Conservation (phyloP, 768 basidiomycete genomes). For the Mycena belliarum region DNA sequence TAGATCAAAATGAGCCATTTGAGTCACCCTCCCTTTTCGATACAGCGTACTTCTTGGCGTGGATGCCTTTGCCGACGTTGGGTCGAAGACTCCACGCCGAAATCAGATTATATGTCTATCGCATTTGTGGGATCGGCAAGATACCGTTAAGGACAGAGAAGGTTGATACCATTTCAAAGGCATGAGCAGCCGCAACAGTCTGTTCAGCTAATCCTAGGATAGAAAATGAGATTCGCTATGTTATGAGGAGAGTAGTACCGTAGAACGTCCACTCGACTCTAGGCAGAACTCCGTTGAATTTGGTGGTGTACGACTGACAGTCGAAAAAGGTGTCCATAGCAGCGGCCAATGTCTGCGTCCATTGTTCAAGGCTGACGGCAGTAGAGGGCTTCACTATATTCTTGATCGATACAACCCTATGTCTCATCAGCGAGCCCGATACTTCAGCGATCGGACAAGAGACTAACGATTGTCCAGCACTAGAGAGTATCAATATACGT, state of each 20-base stretch:
- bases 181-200: conserved; percentile 28
- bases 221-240: not conserved
- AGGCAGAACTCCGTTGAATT: not conserved
- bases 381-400: conserved; percentile 6
- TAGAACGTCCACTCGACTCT: conserved; percentile 26
- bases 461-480: conserved; percentile 18
- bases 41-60: conserved; percentile 25
- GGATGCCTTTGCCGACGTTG: conserved; percentile 20
- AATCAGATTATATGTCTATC: conserved; percentile 29
- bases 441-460: not conserved
- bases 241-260: conserved; percentile 8
- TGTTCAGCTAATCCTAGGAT: conserved; percentile 26
- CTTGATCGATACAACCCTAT: conserved; percentile 21
- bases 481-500: not conserved
- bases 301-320: conserved; percentile 25
- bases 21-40: not conserved
- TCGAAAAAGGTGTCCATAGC: conserved; percentile 29
- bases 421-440: not conserved
- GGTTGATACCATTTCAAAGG: conserved; percentile 22
- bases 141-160: not conserved
- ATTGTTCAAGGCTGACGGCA: conserved; percentile 13
- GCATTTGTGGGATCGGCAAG: not conserved
- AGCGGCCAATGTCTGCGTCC: conserved; percentile 14
- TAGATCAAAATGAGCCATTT: not conserved
- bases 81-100: conserved; percentile 26